phyloP scores from a whole-genome alignment of 192 early-diverging fungal species.

The Oehlia diaphana region DNA sequence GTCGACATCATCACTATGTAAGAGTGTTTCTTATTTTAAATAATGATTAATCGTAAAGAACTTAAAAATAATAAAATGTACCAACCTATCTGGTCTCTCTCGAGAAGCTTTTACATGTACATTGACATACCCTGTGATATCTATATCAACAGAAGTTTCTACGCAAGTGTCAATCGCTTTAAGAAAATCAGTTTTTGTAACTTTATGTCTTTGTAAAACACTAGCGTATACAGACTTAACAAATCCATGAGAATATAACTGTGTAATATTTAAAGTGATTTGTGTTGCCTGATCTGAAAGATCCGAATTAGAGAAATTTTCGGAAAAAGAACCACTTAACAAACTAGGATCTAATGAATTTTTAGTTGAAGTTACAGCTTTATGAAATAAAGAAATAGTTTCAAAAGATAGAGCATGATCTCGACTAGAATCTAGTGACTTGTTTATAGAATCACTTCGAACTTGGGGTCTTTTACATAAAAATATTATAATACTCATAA shows the following conservation, averaged over 20 bases:
- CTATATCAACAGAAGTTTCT: constrained; percentile 52
- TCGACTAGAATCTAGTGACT: not conserved
- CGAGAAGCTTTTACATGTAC: constrained; percentile 47
- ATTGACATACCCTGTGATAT: constrained; percentile 58
- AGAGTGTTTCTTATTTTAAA: not conserved
- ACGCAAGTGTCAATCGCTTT: constrained; percentile 50
- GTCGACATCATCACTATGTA: constrained; percentile 37
- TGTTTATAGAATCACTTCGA: not conserved
- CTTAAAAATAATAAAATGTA: not conserved
- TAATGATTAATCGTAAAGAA: not conserved
- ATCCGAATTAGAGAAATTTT: not conserved
- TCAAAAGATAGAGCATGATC: not conserved
- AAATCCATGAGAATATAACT: constrained; percentile 54
- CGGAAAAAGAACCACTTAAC: constrained; percentile 15
- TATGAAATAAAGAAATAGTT: not conserved
- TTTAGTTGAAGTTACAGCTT: not conserved
- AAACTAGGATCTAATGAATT: constrained; percentile 24
- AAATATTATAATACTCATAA: constrained; percentile 47
- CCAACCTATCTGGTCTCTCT: constrained; percentile 37
- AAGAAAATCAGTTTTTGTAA: constrained; percentile 47
- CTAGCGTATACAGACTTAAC: constrained; percentile 54
- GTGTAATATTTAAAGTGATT: constrained; percentile 42
- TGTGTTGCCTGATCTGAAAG: constrained; percentile 10
- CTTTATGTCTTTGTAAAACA: constrained; percentile 48
- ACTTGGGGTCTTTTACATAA: constrained; percentile 50